Evolutionary conservation across 108 stramenopile species (phyloP).

Genomic region (Conticribra weissflogii): DNA sequence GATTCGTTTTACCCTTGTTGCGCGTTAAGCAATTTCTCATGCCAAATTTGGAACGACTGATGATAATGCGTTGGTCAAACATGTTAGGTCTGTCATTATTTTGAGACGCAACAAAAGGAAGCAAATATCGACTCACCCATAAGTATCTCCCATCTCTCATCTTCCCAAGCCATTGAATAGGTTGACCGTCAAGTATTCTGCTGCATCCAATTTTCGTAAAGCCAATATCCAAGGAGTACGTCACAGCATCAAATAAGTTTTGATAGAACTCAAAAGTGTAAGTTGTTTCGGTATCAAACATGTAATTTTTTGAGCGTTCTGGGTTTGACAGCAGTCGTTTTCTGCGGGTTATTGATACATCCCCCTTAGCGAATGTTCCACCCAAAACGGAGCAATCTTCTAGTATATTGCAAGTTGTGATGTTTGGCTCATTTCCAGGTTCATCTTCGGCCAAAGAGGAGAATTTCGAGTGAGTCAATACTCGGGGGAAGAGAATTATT

Average conservation of each 20-base stretch:
- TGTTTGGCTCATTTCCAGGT: slow-evolving; percentile 55
- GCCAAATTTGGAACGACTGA: slow-evolving; percentile 52
- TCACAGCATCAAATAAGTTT: slow-evolving; percentile 41
- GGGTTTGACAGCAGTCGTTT: slow-evolving; percentile 48
- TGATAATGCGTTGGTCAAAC: not conserved
- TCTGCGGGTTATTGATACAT: slow-evolving; percentile 27
- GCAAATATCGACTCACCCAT: slow-evolving; percentile 27
- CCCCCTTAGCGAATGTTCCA: slow-evolving; percentile 36
- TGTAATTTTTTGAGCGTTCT: slow-evolving; percentile 18
- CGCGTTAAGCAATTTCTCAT: slow-evolving; percentile 35
- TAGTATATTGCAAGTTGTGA: slow-evolving; percentile 25
- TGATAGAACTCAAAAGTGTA: slow-evolving; percentile 68
- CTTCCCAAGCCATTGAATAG: slow-evolving; percentile 56
- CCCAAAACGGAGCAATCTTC: slow-evolving; percentile 54
- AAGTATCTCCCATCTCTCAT: slow-evolving; percentile 47
- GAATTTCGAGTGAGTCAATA: not conserved
- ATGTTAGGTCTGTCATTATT: not conserved
- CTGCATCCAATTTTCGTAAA: slow-evolving; percentile 48
- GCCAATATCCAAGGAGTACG: slow-evolving; percentile 50
- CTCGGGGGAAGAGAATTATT: not conserved
- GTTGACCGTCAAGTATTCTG: slow-evolving; percentile 48
- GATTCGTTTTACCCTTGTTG: no score
- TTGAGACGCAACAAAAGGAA: not conserved
- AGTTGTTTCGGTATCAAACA: slow-evolving; percentile 51
- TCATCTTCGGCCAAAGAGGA: slow-evolving; percentile 18